Percentiles rank a stretch among this genome's conserved stretches.
Conservation (phyloP, 2,329 filamentous ascomycete species). For the Purpureocillium takamizusanense region DNA sequence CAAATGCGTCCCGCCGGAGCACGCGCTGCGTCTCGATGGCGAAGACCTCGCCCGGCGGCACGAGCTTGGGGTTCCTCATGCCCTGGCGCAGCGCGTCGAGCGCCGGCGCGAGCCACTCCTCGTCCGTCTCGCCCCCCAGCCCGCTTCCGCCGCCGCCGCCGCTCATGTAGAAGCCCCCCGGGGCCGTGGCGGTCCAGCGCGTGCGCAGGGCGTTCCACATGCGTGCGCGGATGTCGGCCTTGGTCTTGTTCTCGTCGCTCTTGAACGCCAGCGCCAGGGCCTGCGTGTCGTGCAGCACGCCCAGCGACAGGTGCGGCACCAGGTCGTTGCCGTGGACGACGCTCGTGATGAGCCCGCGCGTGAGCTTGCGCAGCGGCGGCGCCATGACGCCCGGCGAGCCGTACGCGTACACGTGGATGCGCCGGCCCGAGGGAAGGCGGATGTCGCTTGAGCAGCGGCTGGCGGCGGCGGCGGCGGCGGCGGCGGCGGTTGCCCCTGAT, state of each 20-base stretch:
- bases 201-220: constrained; percentile 55
- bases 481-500: constrained; percentile 17
- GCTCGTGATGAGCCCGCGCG: constrained; percentile 65
- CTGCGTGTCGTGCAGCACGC: constrained; percentile 67
- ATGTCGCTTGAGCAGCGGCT: constrained; percentile 20
- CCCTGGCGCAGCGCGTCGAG: constrained; percentile 56
- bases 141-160: constrained; percentile 37
- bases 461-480: constrained; percentile 7
- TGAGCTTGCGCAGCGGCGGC: constrained; percentile 57
- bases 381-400: constrained; percentile 68
- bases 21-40: constrained; percentile 60
- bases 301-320: constrained; percentile 65
- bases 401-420: constrained; percentile 73
- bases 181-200: no score
- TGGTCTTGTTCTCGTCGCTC: constrained; percentile 57
- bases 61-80: constrained; percentile 60
- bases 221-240: constrained; percentile 55
- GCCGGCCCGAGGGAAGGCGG: constrained; percentile 55
- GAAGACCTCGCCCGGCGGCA: constrained; percentile 72
- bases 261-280: constrained; percentile 65
- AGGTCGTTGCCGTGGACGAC: constrained; percentile 65
- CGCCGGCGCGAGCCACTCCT: constrained; percentile 60
- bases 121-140: constrained; percentile 41
- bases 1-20: constrained; percentile 57
- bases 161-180: constrained; percentile 43